Conservation (phyloP, 768 basidiomycete species). For the Calvatia gigantea region DNA sequence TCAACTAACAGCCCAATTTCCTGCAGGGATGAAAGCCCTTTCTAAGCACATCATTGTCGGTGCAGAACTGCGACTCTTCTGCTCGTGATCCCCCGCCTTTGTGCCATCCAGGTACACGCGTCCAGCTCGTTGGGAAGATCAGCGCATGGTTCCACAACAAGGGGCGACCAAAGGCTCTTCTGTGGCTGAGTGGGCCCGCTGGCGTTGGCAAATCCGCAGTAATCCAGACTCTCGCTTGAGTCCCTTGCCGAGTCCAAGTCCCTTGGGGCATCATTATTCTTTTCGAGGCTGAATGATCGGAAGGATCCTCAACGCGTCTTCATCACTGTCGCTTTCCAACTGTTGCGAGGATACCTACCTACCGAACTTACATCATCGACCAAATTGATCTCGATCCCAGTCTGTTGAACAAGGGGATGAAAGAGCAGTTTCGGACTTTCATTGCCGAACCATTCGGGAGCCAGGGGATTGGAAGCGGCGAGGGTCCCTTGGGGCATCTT, state of each 20-base stretch:
- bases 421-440: neutral
- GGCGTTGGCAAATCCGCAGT: conserved; percentile 11
- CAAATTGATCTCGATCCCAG: neutral
- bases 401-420: neutral
- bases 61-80: neutral
- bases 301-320: neutral
- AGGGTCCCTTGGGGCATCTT: neutral
- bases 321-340: conserved; percentile 4
- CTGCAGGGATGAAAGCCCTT: neutral
- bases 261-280: conserved; percentile 7
- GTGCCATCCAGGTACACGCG: neutral
- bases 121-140: neutral
- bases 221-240: conserved; percentile 3
- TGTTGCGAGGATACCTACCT: neutral
- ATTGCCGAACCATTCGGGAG: neutral
- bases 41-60: neutral
- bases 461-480: neutral
- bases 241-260: neutral
- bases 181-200: conserved; percentile 10
- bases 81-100: no score
- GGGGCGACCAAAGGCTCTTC: neutral
- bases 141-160: neutral
- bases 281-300: neutral
- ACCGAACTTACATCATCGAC: neutral
- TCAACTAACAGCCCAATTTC: no score